Evolutionary conservation across 75 land plant genomes (phyloP).

Genomic region (Selaginella tamariscina): DNA sequence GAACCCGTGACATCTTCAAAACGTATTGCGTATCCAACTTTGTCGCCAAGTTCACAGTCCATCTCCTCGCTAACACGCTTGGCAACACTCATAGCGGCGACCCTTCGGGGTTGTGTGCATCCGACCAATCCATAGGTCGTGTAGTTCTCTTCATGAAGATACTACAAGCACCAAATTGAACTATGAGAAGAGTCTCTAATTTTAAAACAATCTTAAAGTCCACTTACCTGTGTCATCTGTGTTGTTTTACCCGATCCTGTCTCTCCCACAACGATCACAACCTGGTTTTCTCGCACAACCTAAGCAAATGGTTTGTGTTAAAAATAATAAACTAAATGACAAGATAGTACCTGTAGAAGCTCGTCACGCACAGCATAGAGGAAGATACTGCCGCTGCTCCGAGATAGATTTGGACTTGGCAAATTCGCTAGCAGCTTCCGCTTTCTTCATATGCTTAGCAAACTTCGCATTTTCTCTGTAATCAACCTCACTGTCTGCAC

Average conservation of each 20-base stretch:
- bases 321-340: background rate
- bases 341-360: slow-evolving; percentile 52
- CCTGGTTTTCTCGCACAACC: slow-evolving; percentile 95
- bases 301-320: slow-evolving; percentile 6
- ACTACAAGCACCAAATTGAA: slow-evolving; percentile 32
- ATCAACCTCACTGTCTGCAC: slow-evolving; percentile 86
- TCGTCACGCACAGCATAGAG: slow-evolving; percentile 88
- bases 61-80: slow-evolving; percentile 96
- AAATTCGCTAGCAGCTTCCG: slow-evolving; percentile 94
- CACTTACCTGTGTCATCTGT: slow-evolving; percentile 84
- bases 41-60: slow-evolving; percentile 81
- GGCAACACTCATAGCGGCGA: slow-evolving; percentile 99
- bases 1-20: slow-evolving; percentile 98
- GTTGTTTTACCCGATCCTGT: slow-evolving; percentile 99
- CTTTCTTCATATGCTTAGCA: slow-evolving; percentile 87
- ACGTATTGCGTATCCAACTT: slow-evolving; percentile 98
- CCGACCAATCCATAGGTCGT: slow-evolving; percentile 76
- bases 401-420: slow-evolving; percentile 71
- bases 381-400: slow-evolving; percentile 91
- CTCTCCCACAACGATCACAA: slow-evolving; percentile 91
- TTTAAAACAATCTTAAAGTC: background rate
- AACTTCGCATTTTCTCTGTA: slow-evolving; percentile 84
- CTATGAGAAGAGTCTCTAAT: background rate
- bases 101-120: slow-evolving; percentile 96
- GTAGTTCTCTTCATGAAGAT: slow-evolving; percentile 85